Conservation (phyloP, 2,329 filamentous ascomycete genomes). For the Trichophyton mentagrophytes region DNA sequence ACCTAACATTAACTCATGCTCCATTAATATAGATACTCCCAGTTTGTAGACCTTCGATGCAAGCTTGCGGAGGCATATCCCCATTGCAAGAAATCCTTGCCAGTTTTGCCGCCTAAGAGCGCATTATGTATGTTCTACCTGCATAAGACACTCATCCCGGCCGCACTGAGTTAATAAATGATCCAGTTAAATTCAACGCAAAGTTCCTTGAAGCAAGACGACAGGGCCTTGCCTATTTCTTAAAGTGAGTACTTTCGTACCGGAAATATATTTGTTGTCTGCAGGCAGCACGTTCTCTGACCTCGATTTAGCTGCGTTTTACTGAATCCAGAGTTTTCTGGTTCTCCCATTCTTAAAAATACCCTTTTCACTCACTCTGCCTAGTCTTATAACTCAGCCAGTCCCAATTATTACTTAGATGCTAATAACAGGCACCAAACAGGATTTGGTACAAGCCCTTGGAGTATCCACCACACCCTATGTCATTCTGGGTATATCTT, state of each 20-base stretch:
- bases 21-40: slow-evolving; percentile 56
- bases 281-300: not conserved
- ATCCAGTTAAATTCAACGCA: slow-evolving; percentile 54
- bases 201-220: slow-evolving; percentile 76
- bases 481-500: not conserved
- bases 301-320: slow-evolving; percentile 58
- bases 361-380: slow-evolving; percentile 52
- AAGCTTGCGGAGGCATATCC: slow-evolving; percentile 71
- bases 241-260: slow-evolving; percentile 54
- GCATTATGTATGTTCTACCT: slow-evolving; percentile 54
- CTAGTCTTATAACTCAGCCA: slow-evolving; percentile 3
- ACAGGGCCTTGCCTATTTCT: slow-evolving; percentile 74
- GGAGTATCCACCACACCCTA: not conserved
- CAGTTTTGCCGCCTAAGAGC: slow-evolving; percentile 82
- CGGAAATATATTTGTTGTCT: not conserved
- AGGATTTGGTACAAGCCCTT: not conserved
- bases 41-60: slow-evolving; percentile 72
- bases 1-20: not conserved
- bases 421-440: not conserved
- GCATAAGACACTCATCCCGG: not conserved
- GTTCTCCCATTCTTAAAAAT: slow-evolving; percentile 79
- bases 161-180: slow-evolving; percentile 11
- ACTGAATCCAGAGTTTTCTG: slow-evolving; percentile 84
- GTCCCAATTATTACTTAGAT: not conserved
- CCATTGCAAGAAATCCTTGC: slow-evolving; percentile 69